phyloP scores from a whole-genome alignment of 129 eudicot species.

The Rutidosis leptorrhynchoides region DNA sequence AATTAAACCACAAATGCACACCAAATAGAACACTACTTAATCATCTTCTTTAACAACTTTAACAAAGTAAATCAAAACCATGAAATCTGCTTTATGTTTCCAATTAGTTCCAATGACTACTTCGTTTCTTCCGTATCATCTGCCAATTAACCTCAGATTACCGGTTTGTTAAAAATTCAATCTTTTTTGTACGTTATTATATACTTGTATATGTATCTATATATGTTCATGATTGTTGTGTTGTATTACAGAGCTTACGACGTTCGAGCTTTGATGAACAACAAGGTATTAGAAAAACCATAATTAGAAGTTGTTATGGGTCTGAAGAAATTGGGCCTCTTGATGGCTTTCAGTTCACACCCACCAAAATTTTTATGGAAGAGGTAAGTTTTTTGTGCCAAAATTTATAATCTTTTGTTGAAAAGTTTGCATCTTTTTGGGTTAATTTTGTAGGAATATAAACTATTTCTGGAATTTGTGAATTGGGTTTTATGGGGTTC shows the following conservation, averaged over 20 bases:
- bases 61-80: constrained; percentile 15
- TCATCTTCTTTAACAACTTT: constrained; percentile 27
- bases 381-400: constrained; percentile 60
- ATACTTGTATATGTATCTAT: background rate
- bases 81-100: constrained; percentile 63
- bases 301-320: constrained; percentile 47
- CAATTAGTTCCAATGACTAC: constrained; percentile 42
- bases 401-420: background rate
- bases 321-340: constrained; percentile 49
- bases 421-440: too few species aligned
- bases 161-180: constrained; percentile 38
- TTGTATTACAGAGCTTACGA: constrained; percentile 45
- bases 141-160: constrained; percentile 43
- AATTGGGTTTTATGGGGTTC: constrained; percentile 9
- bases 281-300: constrained; percentile 26
- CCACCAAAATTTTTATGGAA: constrained; percentile 63
- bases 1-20: constrained; percentile 1
- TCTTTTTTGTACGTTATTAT: background rate
- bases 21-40: too few species aligned
- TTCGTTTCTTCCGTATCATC: constrained; percentile 36
- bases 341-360: constrained; percentile 46
- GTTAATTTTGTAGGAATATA: background rate
- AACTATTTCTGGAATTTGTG: background rate
- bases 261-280: constrained; percentile 35
- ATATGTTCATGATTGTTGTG: background rate